Percentiles rank a stretch among this genome's conserved stretches.
These are phyloP conservation scores for Tephrocybe sp. DNA, from an alignment of 768 basidiomycete species.

Conservation along the genomic window DNA sequence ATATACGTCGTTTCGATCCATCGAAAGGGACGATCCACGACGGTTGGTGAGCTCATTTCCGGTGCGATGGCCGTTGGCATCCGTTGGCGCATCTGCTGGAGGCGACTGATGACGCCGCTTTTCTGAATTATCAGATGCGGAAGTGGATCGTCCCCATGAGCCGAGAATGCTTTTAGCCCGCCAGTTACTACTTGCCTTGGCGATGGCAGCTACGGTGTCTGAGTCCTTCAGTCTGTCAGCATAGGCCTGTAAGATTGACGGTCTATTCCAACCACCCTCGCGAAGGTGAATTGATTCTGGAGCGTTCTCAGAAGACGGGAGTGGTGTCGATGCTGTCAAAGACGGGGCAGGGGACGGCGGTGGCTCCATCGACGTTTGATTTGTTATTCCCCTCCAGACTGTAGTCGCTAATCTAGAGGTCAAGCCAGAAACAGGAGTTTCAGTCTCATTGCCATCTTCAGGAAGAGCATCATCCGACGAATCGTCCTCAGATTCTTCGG, in stretches of 20 bases:
- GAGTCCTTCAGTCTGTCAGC: conserved; percentile 74
- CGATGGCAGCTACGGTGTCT: conserved; percentile 63
- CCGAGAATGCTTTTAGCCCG: conserved; percentile 57
- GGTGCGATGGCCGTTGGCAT: conserved; percentile 9
- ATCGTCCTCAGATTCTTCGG: conserved; percentile 32
- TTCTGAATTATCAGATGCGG: not conserved
- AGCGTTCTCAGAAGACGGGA: conserved; percentile 21
- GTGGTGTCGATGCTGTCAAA: conserved; percentile 23
- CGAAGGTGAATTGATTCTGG: conserved; percentile 7
- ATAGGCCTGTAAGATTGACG: conserved; percentile 59
- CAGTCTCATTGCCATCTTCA: conserved; percentile 46
- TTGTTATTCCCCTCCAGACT: conserved; percentile 78
- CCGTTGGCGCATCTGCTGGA: conserved; percentile 7
- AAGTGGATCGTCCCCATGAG: conserved; percentile 31
- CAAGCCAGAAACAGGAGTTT: conserved; percentile 35
- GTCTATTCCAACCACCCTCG: not conserved
- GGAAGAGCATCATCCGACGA: conserved; percentile 17
- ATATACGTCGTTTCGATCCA: conserved; percentile 34
- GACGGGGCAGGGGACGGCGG: conserved; percentile 42
- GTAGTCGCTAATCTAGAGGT: conserved; percentile 56
- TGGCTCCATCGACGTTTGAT: conserved; percentile 69
- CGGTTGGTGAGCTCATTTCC: conserved; percentile 16
- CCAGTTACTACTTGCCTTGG: conserved; percentile 78
- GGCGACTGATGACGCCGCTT: conserved; percentile 13
- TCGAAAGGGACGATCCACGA: conserved; percentile 39